Base-by-base conservation (phyloP, 139 green algal species). In the Chlorokybus atmophyticus region DNA sequence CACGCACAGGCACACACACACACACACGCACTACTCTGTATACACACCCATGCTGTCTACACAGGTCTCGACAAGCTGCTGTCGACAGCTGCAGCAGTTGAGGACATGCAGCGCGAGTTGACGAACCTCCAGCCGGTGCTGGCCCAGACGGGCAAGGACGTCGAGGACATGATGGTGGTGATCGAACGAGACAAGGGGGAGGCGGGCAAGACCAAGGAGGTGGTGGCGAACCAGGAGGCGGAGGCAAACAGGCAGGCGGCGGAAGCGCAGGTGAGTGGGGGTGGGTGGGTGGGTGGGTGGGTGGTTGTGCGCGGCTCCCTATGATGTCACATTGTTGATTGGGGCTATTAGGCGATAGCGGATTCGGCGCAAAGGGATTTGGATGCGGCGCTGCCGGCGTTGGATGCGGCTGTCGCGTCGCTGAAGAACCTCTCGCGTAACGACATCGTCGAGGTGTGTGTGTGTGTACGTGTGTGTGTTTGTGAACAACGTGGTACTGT, bases 391-490 rank as follows among this genome's bases (percentile, higher is more conserved):
- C 64, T 77, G 5, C 69, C 69, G 17, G 68, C 72, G 39, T 54
- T 72, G 53, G 82, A 89, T 49, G 76, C 68, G 23, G 81, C 82
- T 6, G 55, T 87, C 38, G 60, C 67, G 27, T 73, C 31, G 28
- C 64, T 86, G 14, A 86, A 90, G 73, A 85, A 82, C 55, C 71
- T 87, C 23, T 70, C 28, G 29, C 44, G 77, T 25, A 83, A 82
- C 47, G 81, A 90, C 41, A 75, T 90, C 25, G 79, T 86, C 44
- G 81, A 87, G 66, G n/a, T n/a, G n/a, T n/a, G n/a, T n/a, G n/a
- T n/a, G n/a, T n/a, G n/a, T n/a, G n/a, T n/a, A n/a, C n/a, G n/a
- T n/a, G n/a, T n/a, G n/a, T n/a, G n/a, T n/a, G n/a, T n/a, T n/a
- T n/a, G n/a, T n/a, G n/a, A n/a, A n/a, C n/a, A n/a, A n/a, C n/a